Conservation (phyloP, 2,329 filamentous ascomycete species). For the Parafenestella ontariensis region DNA sequence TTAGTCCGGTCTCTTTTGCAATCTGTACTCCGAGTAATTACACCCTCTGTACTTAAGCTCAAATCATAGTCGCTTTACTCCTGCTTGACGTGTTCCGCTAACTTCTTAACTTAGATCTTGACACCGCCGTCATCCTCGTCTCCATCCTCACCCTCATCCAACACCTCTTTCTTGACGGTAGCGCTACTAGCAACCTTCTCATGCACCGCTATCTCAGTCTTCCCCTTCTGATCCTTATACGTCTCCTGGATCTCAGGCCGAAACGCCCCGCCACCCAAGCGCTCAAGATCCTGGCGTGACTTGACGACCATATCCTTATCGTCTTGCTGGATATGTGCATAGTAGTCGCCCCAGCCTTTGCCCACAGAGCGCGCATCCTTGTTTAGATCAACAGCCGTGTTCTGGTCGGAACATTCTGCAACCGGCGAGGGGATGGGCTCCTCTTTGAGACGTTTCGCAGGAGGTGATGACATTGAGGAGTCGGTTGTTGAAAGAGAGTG, state of each 20-base stretch:
- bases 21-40: too few relatives aligned
- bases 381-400: background rate
- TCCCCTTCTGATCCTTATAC: conserved; percentile 4
- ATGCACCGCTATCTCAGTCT: background rate
- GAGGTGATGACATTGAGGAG: background rate
- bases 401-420: background rate
- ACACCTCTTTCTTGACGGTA: background rate
- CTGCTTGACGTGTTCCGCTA: too few relatives aligned
- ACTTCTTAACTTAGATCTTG: background rate
- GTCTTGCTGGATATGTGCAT: conserved; percentile 2
- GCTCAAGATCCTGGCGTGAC: background rate
- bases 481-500: background rate
- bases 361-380: background rate
- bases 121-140: background rate
- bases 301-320: background rate
- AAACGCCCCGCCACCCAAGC: background rate
- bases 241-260: conserved; percentile 9
- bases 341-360: conserved; percentile 6
- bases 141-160: background rate
- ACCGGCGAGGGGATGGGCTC: background rate
- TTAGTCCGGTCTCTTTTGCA: too few relatives aligned
- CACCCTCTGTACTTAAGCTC: too few relatives aligned
- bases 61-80: too few relatives aligned
- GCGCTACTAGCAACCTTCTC: background rate
- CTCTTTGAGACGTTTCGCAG: background rate